Base-by-base conservation (phyloP, 768 basidiomycete species). In the Boletellus ananas region DNA sequence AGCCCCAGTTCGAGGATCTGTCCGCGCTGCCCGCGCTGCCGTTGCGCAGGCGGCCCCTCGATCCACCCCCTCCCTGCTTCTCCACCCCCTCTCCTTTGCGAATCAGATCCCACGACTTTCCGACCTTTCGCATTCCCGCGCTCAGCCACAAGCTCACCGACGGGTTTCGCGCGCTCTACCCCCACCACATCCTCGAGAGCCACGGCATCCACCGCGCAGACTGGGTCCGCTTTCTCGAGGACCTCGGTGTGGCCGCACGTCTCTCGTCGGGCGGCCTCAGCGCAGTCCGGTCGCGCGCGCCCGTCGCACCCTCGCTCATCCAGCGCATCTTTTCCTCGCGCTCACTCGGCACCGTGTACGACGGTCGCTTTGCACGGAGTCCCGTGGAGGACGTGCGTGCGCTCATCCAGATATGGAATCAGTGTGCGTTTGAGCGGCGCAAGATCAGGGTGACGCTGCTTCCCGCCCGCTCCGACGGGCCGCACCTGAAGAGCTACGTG, bases 381-480 rank as follows among this genome's bases (percentile, higher is more conserved):
- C 52, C 54, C 1, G 18, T 42, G 2, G 51, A 63, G 2, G 58
- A 67, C 33, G 61, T 69, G 27, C 49, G 54, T 42, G 63, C 65
- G 7, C 55, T 67, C 27, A 38, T 67, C 10, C 37, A 49, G 16
- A 49, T 69, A 13, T 67, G 66, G 66, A 67, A 69, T 20, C 55
- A 67, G 46, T 62, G 66, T 50, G 66, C 66, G 5, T 62, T 67
- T 12, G 65, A 69, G 51, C 57, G 66, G 27, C 65, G 66, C 33
- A 67, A 65, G 48, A 47, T 67, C 37, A 49, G 50, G 7, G 63
- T 58, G 23, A 47, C 40, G 14, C 56, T 69, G n/a, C n/a, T n/a
- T n/a, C n/a, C n/a, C n/a, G n/a, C n/a, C n/a, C n/a, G n/a, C n/a
- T n/a, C n/a, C n/a, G n/a, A n/a, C n/a, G n/a, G n/a, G n/a, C n/a